Conservation (phyloP, 148 eudicot genomes). For the Diospyros lotus region DNA sequence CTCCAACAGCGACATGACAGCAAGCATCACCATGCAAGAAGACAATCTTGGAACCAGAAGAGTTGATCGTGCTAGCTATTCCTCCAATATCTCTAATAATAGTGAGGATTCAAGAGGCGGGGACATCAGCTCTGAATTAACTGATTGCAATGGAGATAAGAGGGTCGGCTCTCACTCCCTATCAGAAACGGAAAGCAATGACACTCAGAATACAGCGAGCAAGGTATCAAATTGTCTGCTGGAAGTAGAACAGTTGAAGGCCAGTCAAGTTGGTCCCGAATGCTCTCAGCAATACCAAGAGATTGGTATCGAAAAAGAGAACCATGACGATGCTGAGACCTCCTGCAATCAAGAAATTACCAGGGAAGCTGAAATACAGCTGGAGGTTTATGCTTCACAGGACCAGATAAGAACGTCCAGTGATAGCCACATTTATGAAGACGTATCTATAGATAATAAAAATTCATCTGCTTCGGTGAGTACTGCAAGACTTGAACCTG, state of each 20-base stretch:
- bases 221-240: conserved; percentile 16
- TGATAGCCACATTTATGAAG: conserved; percentile 17
- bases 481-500: conserved; percentile 18
- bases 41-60: conserved; percentile 73
- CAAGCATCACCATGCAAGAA: conserved; percentile 14
- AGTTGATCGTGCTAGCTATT: conserved; percentile 71
- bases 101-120: conserved; percentile 49
- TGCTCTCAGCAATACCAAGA: conserved; percentile 23
- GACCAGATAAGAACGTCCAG: conserved; percentile 17
- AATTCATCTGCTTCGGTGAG: conserved; percentile 15
- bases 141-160: conserved; percentile 40
- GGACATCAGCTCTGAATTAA: conserved; percentile 38
- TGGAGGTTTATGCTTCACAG: conserved; percentile 12
- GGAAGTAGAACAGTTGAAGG: conserved; percentile 11
- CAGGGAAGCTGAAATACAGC: conserved; percentile 10
- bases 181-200: conserved; percentile 34
- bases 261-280: not conserved
- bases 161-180: conserved; percentile 26
- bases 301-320: conserved; percentile 24
- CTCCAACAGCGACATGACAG: conserved; percentile 25
- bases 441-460: conserved; percentile 1
- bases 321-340: not conserved
- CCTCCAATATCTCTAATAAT: conserved; percentile 35
- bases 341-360: not conserved
- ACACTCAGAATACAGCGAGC: conserved; percentile 13